These are phyloP conservation scores for Ogataea thermomethanolica DNA, from an alignment of 805 yeast genomes.

Conservation along the genomic window DNA sequence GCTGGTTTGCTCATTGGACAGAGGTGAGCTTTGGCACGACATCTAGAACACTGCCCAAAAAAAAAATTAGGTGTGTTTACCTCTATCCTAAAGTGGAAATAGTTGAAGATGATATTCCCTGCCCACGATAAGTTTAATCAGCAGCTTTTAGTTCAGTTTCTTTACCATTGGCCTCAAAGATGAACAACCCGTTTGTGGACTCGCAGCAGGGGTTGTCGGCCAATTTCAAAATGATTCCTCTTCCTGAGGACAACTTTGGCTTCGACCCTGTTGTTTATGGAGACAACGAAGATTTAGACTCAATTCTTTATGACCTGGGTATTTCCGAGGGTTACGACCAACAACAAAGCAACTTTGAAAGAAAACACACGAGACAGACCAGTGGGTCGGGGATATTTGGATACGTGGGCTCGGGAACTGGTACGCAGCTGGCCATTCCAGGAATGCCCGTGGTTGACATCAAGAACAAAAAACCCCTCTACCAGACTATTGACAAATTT, in stretches of 20 bases:
- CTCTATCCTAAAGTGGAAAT: slow-evolving; percentile 21
- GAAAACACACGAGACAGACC: slow-evolving; percentile 53
- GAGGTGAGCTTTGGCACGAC: slow-evolving; percentile 16
- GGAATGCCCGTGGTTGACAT: slow-evolving; percentile 36
- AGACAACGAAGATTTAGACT: slow-evolving; percentile 27
- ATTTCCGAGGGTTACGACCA: slow-evolving; percentile 33
- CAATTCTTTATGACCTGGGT: slow-evolving; percentile 30
- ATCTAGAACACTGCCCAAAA: slow-evolving; percentile 7
- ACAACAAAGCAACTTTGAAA: slow-evolving; percentile 10
- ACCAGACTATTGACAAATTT: slow-evolving; percentile 37
- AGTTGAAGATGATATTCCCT: slow-evolving; percentile 6
- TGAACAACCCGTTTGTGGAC: slow-evolving; percentile 28
- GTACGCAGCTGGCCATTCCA: slow-evolving; percentile 54
- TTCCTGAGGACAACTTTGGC: slow-evolving; percentile 55
- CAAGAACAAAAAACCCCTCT: slow-evolving; percentile 29
- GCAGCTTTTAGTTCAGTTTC: slow-evolving; percentile 5
- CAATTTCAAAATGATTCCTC: slow-evolving; percentile 38
- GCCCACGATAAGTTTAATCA: slow-evolving; percentile 5
- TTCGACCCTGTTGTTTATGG: slow-evolving; percentile 23
- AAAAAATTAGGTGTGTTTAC: slow-evolving; percentile 15
- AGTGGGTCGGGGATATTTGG: slow-evolving; percentile 86
- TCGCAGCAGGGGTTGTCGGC: slow-evolving; percentile 34
- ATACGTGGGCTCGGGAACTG: slow-evolving; percentile 53
- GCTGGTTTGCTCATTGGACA: slow-evolving; percentile 14
- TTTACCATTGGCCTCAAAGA: slow-evolving; percentile 16